Conservation (phyloP, 192 early-diverging fungal genomes). For the Coemansia sp. region DNA sequence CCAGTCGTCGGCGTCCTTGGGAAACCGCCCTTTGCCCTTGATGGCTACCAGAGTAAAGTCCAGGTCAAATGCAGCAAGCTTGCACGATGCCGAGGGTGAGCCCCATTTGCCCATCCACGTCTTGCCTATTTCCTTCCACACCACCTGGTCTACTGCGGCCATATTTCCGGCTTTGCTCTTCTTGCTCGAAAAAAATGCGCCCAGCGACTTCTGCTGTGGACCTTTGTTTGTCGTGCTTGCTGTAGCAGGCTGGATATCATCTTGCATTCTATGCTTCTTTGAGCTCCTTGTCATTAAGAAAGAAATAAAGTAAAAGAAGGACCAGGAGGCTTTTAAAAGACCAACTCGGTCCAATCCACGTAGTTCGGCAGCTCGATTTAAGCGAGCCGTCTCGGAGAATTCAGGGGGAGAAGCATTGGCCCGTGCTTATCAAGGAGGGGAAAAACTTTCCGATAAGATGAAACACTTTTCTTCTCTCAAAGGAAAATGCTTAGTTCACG, state of each 20-base stretch:
- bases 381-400: slow-evolving; percentile 11
- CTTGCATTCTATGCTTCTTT: slow-evolving; percentile 4
- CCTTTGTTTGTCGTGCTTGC: not conserved
- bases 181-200: slow-evolving; percentile 15
- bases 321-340: not conserved
- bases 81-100: slow-evolving; percentile 23
- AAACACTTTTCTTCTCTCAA: not conserved
- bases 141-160: slow-evolving; percentile 5
- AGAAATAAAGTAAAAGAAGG: not conserved
- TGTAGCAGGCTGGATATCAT: slow-evolving; percentile 3
- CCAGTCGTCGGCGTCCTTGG: slow-evolving; percentile 82
- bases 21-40: slow-evolving; percentile 59
- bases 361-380: not conserved
- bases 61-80: slow-evolving; percentile 53
- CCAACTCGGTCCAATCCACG: not conserved
- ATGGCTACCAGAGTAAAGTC: slow-evolving; percentile 75
- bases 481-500: slow-evolving; percentile 38
- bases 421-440: slow-evolving; percentile 1
- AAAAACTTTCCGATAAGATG: slow-evolving; percentile 8
- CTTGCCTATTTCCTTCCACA: slow-evolving; percentile 35
- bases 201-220: slow-evolving; percentile 9
- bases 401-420: not conserved
- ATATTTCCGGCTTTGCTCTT: slow-evolving; percentile 4
- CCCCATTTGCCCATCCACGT: slow-evolving; percentile 48
- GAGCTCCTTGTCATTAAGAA: slow-evolving; percentile 9